Base-by-base conservation (phyloP, 805 yeast genomes). In the Ascoidea asiatica region DNA sequence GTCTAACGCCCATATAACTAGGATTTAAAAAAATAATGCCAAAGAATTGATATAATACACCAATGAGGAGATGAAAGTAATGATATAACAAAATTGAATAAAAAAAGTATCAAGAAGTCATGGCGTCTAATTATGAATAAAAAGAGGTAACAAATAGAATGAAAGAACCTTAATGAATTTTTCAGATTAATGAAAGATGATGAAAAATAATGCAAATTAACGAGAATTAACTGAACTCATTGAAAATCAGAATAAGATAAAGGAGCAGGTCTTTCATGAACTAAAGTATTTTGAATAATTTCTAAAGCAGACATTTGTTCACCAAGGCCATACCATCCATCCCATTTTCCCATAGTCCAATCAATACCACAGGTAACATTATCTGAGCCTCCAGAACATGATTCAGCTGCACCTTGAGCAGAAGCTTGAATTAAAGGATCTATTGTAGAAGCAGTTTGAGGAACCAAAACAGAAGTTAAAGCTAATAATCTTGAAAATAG, bases 301-400 rank as follows among this genome's bases (percentile, higher is more conserved):
- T 83, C 92, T 48, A 81, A 64, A 0, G 92, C 85, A 43, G 72
- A 64, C 76, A 83, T 77, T 61, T 83, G 87, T 61, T 83, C 94
- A 52, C 92, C 92, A 21, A 84, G 63, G 21, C 94, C 92, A 55
- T 72, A 83, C 38, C 53, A 49, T 0, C 73, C 79, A 59, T 83
- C 92, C 75, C 81, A 73, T 2, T 73, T 69, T 4, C 64, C 58
- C 11, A 59, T 50, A 7, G 67, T 59, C 94, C 94, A 83, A 59
- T 73, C 67, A 47, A 73, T 58, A 33, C 90, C 92, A 67, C 94
- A 83, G 0, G 92, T 83, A 53, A 75, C 79, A 8, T 79, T 78
- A 61, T 83, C 92, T 6, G 62, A 50, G 55, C 90, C 92, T 54
- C 90, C 92, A 15, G 72, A 59, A 61, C 92, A 83, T 1, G 87